Evolutionary conservation across 257 asterid species (phyloP).

Genomic region (Ophiorrhiza pumila): DNA sequence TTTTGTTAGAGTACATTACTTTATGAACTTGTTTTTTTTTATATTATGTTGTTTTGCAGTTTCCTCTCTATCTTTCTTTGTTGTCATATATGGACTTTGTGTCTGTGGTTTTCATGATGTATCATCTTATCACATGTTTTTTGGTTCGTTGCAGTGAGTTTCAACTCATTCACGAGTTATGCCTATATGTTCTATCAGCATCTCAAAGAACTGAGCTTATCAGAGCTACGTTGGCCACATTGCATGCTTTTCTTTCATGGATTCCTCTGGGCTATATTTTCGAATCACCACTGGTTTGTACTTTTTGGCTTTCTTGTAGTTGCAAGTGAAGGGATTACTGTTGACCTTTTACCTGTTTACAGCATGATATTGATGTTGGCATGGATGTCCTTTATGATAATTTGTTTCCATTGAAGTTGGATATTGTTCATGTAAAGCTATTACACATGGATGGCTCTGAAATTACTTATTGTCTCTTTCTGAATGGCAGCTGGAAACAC

Average conservation of each 20-base stretch:
- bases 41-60: not conserved
- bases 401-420: not conserved
- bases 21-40: not conserved
- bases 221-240: slow-evolving; percentile 87
- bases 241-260: slow-evolving; percentile 99
- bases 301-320: slow-evolving; percentile 20
- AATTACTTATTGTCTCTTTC: slow-evolving; percentile 11
- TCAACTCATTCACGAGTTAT: slow-evolving; percentile 93
- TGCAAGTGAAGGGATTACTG: slow-evolving; percentile 18
- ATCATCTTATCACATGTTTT: not conserved
- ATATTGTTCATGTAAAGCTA: not conserved
- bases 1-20: not conserved
- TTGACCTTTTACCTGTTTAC: not conserved
- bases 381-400: slow-evolving; percentile 1
- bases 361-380: not conserved
- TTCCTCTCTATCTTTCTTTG: not conserved
- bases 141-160: slow-evolving; percentile 63
- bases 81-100: not conserved
- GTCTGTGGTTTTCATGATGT: not conserved
- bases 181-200: slow-evolving; percentile 84
- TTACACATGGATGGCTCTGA: not conserved
- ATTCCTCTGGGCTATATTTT: slow-evolving; percentile 97
- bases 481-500: slow-evolving; percentile 72
- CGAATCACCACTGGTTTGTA: slow-evolving; percentile 92
- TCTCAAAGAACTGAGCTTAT: slow-evolving; percentile 95